phyloP scores from a whole-genome alignment of 2,329 filamentous ascomycete species.

The Pseudophaeomoniella oleicola region DNA sequence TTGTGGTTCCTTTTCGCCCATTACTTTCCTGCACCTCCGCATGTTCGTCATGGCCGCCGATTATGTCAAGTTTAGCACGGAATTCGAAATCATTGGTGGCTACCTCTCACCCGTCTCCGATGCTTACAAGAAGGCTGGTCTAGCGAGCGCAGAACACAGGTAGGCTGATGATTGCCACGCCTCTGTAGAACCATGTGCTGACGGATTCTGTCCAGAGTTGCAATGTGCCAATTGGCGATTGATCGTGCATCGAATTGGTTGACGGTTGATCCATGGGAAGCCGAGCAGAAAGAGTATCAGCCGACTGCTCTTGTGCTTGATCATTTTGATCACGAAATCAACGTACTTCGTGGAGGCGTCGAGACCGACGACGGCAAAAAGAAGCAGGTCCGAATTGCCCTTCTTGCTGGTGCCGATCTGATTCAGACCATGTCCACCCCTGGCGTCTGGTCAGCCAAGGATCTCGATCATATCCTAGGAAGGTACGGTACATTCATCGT shows the following conservation, averaged over 20 bases:
- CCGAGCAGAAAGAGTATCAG: slow-evolving; percentile 69
- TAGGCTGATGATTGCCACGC: slow-evolving; percentile 15
- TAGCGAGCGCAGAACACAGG: slow-evolving; percentile 59
- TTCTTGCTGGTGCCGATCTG: slow-evolving; percentile 67
- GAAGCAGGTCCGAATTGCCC: slow-evolving; percentile 57
- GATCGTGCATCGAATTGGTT: slow-evolving; percentile 62
- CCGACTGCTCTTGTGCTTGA: slow-evolving; percentile 81
- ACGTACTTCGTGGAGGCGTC: slow-evolving; percentile 60
- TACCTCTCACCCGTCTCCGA: slow-evolving; percentile 69
- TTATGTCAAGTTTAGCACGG: slow-evolving; percentile 57
- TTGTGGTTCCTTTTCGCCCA: slow-evolving; percentile 53
- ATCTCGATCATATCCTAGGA: slow-evolving; percentile 77
- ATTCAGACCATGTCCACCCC: slow-evolving; percentile 57
- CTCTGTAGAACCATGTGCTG: too few species aligned
- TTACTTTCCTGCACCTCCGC: slow-evolving; percentile 62
- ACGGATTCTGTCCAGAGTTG: slow-evolving; percentile 33
- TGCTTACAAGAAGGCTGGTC: slow-evolving; percentile 65
- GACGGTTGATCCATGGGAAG: slow-evolving; percentile 82
- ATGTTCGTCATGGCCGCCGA: slow-evolving; percentile 84
- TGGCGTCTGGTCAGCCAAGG: slow-evolving; percentile 68
- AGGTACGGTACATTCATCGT: slow-evolving; percentile 73
- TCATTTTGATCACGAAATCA: slow-evolving; percentile 84
- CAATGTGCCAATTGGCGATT: slow-evolving; percentile 77
- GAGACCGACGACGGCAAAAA: slow-evolving; percentile 51
- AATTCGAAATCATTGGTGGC: slow-evolving; percentile 75